Evolutionary conservation across 2,329 filamentous ascomycete genomes (phyloP), one percentile per base, ranked within the genome.

Genomic region (Xylaria sp.): DNA sequence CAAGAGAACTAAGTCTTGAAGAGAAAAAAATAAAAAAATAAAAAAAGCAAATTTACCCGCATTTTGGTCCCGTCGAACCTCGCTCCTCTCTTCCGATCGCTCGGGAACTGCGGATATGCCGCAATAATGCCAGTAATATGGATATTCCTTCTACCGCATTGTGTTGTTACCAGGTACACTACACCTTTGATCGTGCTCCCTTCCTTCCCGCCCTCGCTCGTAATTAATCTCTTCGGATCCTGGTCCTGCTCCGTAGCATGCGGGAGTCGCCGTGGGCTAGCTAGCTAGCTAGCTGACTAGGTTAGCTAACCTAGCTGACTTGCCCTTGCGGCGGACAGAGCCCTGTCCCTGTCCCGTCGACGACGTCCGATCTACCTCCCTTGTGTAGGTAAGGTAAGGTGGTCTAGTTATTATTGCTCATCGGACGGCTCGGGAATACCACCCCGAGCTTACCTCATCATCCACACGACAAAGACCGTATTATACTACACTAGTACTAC

Each of bases 381-480:
- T 47, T 10, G 44, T 47, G n/a, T 47, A 47, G 42, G 18, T 32
- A 32, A 32, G 29, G 5, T 32, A 32, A 32, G 29, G 9, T 5
- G 29, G 29, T 21, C 42, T 10, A 18, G 5, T 2, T 47, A 3
- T 21, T 21, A 1, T 21, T 47, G n/a, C 57, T 42, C 51, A 21
- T 58, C 42, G 51, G 58, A 59, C 35, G 50, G 9, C 54, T 60
- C 27, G 63, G 59, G 27, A 23, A 25, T 23, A 29, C 5, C 37
- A 64, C 13, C 40, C 58, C 58, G 67, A 58, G 48, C 64, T 69
- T 57, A 69, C 32, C 32, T 35, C 64, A 57, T 67, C 60, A 66
- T 60, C 54, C 42, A 51, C 47, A 53, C 55, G 5, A 54, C n/a
- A 16, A 16, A 58, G 23, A 54, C 57, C 60, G 55, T 29, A 42